Evolutionary conservation across 257 asterid genomes (phyloP).

Genomic region (Scutellaria galericulata): DNA sequence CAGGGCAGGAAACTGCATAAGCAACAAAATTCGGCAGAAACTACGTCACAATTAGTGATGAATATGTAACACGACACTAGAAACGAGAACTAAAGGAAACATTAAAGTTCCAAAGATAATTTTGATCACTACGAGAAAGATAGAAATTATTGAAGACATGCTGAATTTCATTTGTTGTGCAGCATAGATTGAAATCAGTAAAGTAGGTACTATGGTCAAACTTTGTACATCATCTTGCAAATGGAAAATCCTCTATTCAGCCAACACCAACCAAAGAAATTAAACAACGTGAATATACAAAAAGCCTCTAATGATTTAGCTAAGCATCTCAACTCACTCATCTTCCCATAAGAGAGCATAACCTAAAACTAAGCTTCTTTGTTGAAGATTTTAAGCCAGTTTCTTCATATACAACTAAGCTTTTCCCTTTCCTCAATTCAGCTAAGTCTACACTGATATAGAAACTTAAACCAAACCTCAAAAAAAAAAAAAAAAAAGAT

Average conservation of each 20-base stretch:
- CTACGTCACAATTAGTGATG: not conserved
- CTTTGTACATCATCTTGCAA: not conserved
- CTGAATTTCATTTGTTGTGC: not conserved
- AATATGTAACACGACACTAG: not conserved
- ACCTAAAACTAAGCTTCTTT: not conserved
- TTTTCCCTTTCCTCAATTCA: not conserved
- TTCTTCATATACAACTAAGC: not conserved
- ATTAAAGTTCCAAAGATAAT: not conserved
- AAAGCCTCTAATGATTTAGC: not conserved
- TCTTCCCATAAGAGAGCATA: slow-evolving; percentile 1
- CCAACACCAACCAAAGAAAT: not conserved
- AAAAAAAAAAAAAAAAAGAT: not conserved
- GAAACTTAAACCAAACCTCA: not conserved
- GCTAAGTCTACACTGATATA: not conserved
- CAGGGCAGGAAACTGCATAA: slow-evolving; percentile 89
- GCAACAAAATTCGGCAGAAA: slow-evolving; percentile 25
- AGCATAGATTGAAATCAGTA: not conserved
- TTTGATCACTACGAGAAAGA: not conserved
- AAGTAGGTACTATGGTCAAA: not conserved
- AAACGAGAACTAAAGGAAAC: slow-evolving; percentile 12
- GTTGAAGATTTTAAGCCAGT: slow-evolving; percentile 10
- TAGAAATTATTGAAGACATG: not conserved
- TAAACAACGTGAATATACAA: not conserved
- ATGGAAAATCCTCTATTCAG: not conserved
- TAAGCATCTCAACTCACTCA: not conserved